Evolutionary conservation across 441 rosid species (phyloP), one percentile per base, ranked within the genome.

Genomic region (Pelargonium myrrhifolium): DNA sequence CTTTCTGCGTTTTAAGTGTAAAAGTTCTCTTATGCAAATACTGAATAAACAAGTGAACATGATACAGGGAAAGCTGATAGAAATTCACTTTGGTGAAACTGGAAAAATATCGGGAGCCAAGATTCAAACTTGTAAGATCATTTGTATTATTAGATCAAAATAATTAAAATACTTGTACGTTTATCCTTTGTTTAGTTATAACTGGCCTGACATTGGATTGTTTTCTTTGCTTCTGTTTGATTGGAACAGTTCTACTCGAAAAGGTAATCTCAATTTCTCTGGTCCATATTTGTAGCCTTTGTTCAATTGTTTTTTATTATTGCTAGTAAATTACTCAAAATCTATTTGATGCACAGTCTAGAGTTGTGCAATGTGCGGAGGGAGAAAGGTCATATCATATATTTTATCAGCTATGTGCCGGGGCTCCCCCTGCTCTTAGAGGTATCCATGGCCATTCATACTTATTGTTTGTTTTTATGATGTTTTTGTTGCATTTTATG

Each of bases 341-440:
- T 67, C 71, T 69, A 5, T 76, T 68, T 4, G 43, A 56, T 73
- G 68, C 82, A 78, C 95, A 95, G 99, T 95, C 99, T 68, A 90
- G 99, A 83, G 98, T 95, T 70, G 98, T 95, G 73, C 99, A 95
- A 75, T 90, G 96, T 84, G 83, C 86, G 53, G 93, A 89, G 66
- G 97, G 97, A 68, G 99, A 95, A 83, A 90, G 99, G 83, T 90
- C 99, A 64, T 95, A 95, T 80, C 99, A 95, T 76, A 86, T 95
- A 81, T 95, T 95, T 81, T 95, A 95, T 86, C 99, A 95, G 76
- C 98, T 95, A 71, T 95, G 99, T 78, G 96, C 90, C 65, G 99
- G 99, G 67, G 99, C 98, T 75, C 79, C 96, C 68, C 68, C 59
- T 75, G 72, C 73, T 21, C 88, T 95, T 65, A 83, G 88, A 86